Evolutionary conservation across 176 grass and related monocot species (phyloP).

Genomic region (Stipa capillata): DNA sequence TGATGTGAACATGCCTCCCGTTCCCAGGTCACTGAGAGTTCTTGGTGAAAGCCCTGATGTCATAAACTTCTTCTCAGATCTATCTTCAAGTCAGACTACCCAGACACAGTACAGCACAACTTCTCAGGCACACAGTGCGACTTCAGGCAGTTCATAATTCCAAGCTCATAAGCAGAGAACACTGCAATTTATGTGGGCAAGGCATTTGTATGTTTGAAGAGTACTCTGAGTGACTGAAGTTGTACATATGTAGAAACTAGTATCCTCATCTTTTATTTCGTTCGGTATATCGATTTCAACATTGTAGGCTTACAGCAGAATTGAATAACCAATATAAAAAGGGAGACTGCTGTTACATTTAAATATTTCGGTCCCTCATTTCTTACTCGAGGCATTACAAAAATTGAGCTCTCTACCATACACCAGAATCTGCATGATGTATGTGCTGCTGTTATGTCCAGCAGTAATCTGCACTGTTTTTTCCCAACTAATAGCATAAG

Average conservation of each 20-base stretch:
- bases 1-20: conserved; percentile 55
- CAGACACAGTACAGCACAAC: conserved; percentile 41
- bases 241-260: conserved; percentile 19
- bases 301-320: neutral
- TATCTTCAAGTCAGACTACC: conserved; percentile 38
- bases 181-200: conserved; percentile 6
- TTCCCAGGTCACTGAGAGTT: conserved; percentile 60
- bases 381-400: neutral
- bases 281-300: conserved; percentile 3
- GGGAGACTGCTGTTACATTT: neutral
- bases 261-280: neutral
- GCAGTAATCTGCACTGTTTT: too few relatives aligned
- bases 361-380: neutral
- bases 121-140: conserved; percentile 28
- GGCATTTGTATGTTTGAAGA: neutral
- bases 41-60: conserved; percentile 52
- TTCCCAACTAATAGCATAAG: too few relatives aligned
- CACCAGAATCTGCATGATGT: neutral
- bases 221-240: neutral
- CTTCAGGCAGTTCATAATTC: conserved; percentile 15
- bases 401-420: neutral
- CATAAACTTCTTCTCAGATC: conserved; percentile 76
- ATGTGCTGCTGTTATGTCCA: neutral
- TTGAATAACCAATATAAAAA: neutral
- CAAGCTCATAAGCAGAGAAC: conserved; percentile 15